Base-by-base conservation (phyloP, 345 rosid genomes). In the Linum trigynum region DNA sequence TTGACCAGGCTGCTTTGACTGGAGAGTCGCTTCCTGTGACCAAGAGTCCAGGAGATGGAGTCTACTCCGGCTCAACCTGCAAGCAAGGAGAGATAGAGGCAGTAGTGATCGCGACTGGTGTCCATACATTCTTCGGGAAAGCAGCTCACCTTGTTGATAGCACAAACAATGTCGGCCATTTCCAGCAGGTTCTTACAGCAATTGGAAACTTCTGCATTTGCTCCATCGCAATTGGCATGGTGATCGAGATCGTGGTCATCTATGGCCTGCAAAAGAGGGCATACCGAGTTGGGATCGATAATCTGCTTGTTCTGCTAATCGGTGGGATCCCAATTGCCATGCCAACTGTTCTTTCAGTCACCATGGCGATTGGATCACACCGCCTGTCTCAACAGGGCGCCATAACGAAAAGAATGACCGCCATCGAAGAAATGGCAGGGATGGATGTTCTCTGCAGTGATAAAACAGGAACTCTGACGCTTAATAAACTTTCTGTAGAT, bases 281-380 rank as follows among this genome's bases (percentile, higher is more conserved):
- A n/a, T 84, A 83, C 67, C 79, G 84, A 43, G 80, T 76, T 59
- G 86, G 86, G 43, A 83, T 84, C 6, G 82, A 83, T 66, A 83
- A 84, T 17, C 72, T 84, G 55, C 82, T 83, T 64, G 87, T 81
- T 39, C 69, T 85, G 2, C 75, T 83, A 68, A 83, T 85, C 60
- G 90, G 90, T 61, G 90, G 90, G 3, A 83, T 85, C 55, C 87
- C 87, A n/a, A 85, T 85, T 65, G 87, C 87, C 35, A 85, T 83
- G 87, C 90, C 87, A 48, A 83, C 90, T 50, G 86, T 83, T 69
- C 81, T 85, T 38, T 85, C 86, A 51, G 83, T 79, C 12, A 79
- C 83, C 5, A 75, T 77, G 81, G 80, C 79, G 11, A 77, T 80
- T 55, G 79, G 84, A 57, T 72, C 84, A 4, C 81, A 72, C 59